Evolutionary conservation across 352 stramenopile genomes (phyloP), one percentile per base, ranked within the genome.

Genomic region (Phytophthora europaea): DNA sequence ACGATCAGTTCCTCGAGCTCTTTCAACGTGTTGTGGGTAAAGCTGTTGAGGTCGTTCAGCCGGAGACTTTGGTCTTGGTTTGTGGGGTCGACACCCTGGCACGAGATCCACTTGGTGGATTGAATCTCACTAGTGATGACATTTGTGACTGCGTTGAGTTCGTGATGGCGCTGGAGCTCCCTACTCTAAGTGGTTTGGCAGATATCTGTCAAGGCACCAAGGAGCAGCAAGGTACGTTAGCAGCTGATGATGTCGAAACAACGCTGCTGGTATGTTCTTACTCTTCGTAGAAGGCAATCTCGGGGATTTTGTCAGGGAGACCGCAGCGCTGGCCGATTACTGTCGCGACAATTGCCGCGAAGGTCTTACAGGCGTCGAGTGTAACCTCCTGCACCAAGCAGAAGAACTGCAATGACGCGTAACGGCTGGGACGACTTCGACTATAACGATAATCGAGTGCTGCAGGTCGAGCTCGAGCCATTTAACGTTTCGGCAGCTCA

Each of bases 1-100:
- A 96, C 62, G 48, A 66, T 2, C 65, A 84, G 59, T 94, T 94
- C 57, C 57, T 80, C 20, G 22, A 45, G 12, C 1, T 45, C 13
- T 45, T 45, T 16, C 36, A 45, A 16, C 13, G 36, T n/a, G 13
- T 45, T 2, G 13, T 45, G 36, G 13, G 36, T 4, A 45, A 45
- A 45, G 36, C 36, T 15, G 36, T n/a, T 45, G 36, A 45, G 36
- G 13, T 13, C 4, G 36, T 45, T 45, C 36, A 45, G 36, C 36
- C 36, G 13, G 36, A 45, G 36, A 45, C 36, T 15, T 13, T 43
- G 12, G 36, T 43, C 10, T 13, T 43, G 13, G 36, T 43, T 16
- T 45, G 36, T 18, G 36, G 36, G 16, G 36, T 45, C 36, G 36
- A 45, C 36, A 45, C 36, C 13, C 16, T 45, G 36, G 36, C 36